Conservation (phyloP, 1,139 yeast species). For the Debaryomycetaceae sp. region DNA sequence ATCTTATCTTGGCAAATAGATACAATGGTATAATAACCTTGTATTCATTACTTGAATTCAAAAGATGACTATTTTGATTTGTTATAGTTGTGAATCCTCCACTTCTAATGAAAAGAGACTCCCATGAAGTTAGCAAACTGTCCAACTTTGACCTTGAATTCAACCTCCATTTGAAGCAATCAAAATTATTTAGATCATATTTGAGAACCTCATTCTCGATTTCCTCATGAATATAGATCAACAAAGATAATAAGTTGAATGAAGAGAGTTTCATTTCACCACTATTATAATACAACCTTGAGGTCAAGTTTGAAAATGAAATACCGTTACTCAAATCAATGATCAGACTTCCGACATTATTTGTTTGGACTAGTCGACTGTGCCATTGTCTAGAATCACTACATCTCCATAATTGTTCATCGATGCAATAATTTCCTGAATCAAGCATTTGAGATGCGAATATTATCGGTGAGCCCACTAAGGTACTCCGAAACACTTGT, state of each 20-base stretch:
- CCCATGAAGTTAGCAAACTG: conserved; percentile 61
- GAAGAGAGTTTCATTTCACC: conserved; percentile 44
- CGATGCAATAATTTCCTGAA: conserved; percentile 72
- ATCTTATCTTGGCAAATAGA: conserved; percentile 59
- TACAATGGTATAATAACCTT: conserved; percentile 63
- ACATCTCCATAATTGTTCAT: conserved; percentile 70
- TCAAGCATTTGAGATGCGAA: conserved; percentile 57
- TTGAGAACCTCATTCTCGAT: conserved; percentile 50
- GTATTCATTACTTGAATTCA: conserved; percentile 51
- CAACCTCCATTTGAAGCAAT: conserved; percentile 54
- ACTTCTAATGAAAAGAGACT: conserved; percentile 52
- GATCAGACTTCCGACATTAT: conserved; percentile 13
- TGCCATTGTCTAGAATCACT: conserved; percentile 59
- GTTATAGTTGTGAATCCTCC: conserved; percentile 59
- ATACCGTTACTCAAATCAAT: conserved; percentile 59
- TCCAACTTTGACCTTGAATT: conserved; percentile 55
- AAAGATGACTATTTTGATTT: conserved; percentile 46
- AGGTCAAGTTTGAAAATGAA: conserved; percentile 46
- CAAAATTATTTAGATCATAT: conserved; percentile 15
- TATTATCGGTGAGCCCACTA: conserved; percentile 59
- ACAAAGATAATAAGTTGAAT: conserved; percentile 58
- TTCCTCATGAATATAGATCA: conserved; percentile 71
- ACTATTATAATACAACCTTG: conserved; percentile 44
- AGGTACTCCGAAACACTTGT: conserved; percentile 65
- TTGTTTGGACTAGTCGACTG: conserved; percentile 11